Evolutionary conservation across 2,329 filamentous ascomycete species (phyloP), one percentile per base, ranked within the genome.

Genomic region (Clarireedia hainanense): DNA sequence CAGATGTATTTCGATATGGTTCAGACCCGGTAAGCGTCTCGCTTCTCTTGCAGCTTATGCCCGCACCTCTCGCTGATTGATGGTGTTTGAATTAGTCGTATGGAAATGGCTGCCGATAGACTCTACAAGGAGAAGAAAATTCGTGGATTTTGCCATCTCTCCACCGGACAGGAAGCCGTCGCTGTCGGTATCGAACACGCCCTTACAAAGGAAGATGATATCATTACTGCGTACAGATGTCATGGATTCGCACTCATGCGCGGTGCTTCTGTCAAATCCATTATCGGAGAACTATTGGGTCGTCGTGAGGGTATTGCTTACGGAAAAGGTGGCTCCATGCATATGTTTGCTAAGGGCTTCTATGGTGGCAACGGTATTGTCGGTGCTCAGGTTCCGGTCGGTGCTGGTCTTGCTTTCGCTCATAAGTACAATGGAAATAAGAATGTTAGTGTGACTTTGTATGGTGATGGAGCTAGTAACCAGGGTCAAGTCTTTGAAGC

Each of bases 71-170:
- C 20, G 61, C 57, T 53, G 37, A 52, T 57, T 20, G 37, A 14
- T 34, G 30, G 10, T 4, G 30, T 12, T 9, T 4, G 4, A 47
- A 40, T 67, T 67, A 96, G 91, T 77, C 94, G 95, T 74, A 96
- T 99, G 94, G 94, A 99, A 78, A 96, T 99, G 92, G 91, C 92
- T 65, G 91, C 94, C 77, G 94, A 99, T 73, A 85, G 92, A 72
- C 80, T 99, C 70, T 99, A 99, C 89, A 99, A 99, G 81, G 94
- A 97, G 81, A 99, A 99, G 87, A 97, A 99, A 83, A 97, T 99
- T 69, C 89, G 94, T 69, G 94, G 94, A 78, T 99, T 99, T 88
- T 99, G 94, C 79, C 94, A 99, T 78, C 77, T 99, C 75, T 97
- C 94, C 58, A 95, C 88, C 58, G 94, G 94, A 61, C 94, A 99